Base-by-base conservation (phyloP, 2,329 filamentous ascomycete species). In the Pseudopyricularia cyperi region DNA sequence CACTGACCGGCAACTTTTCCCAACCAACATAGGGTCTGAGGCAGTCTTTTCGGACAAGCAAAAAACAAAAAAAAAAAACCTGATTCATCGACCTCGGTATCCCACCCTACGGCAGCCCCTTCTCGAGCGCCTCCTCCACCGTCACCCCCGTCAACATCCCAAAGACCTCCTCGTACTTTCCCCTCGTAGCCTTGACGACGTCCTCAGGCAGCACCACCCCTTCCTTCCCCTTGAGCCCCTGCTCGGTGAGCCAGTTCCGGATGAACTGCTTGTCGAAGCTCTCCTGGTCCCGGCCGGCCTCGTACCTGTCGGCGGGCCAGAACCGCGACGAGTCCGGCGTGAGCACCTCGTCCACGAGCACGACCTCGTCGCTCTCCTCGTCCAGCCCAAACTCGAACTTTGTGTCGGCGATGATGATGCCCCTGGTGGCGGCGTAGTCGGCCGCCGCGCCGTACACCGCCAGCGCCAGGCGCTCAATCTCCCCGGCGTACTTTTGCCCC, bases 201-300 rank as follows among this genome's bases (percentile, higher is more conserved):
- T 90, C 82, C 4, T 81, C 75, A 0, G 86, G 83, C 72, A 95
- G 83, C 51, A 68, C 70, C 15, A 93, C 84, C 2, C 79, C 83
- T 26, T 83, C 73, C 68, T 86, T 85, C 1, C 84, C 85, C 71
- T 89, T 89, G 53, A 94, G 66, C 0, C 85, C 86, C 53, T 85
- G 73, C 48, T 65, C 68, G 2, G 82, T 84, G 60, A 96, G 67
- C 87, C 89, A 96, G 68, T 96, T 83, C 34, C 90, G 74, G 58
- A 95, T 66, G 61, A 77, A 83, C 70, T 90, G 85, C 75, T 96
- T 96, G 65, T 96, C 90, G 59, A 91, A 93, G 68, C 87, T 93
- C 52, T 84, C 77, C 71, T 94, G 89, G 53, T 85, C 76, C 55
- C 74, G 75, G 2, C 90, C 89, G 17, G 86, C 68, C 63, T 82